Evolutionary conservation across 768 basidiomycete genomes (phyloP).

Genomic region (Boletellus ananiceps): DNA sequence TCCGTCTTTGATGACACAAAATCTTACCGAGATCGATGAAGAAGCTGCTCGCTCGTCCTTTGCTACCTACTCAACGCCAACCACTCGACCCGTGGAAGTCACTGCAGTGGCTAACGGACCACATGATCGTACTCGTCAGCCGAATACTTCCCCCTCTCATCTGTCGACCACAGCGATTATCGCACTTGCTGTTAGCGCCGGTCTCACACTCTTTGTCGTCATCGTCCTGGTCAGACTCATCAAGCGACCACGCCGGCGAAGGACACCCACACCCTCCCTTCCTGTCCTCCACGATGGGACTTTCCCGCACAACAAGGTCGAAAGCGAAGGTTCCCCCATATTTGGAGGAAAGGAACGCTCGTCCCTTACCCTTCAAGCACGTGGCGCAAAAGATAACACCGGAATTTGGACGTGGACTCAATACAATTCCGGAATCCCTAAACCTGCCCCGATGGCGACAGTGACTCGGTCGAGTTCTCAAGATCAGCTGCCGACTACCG

Average conservation of each 20-base stretch:
- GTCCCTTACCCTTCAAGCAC: constrained; percentile 28
- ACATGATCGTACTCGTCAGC: constrained; percentile 8
- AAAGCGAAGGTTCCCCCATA: constrained; percentile 59
- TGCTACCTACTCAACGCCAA: constrained; percentile 1
- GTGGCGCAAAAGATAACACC: constrained; percentile 37
- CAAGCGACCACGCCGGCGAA: constrained; percentile 45
- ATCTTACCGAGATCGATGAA: constrained; percentile 21
- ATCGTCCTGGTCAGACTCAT: constrained; percentile 46
- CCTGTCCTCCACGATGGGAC: constrained; percentile 62
- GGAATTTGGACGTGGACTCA: constrained; percentile 56
- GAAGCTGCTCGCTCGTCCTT: constrained; percentile 13
- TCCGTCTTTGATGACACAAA: constrained; percentile 24
- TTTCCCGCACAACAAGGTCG: constrained; percentile 42
- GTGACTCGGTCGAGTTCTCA: constrained; percentile 24
- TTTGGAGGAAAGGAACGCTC: constrained; percentile 74
- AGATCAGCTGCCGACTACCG: constrained; percentile 6
- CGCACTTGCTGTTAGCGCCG: constrained; percentile 49
- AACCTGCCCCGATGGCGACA: constrained; percentile 20
- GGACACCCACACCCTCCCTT: constrained; percentile 67
- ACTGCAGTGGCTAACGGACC: background rate
- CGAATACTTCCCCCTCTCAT: constrained; percentile 20
- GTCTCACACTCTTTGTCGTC: constrained; percentile 44
- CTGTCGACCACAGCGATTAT: constrained; percentile 48
- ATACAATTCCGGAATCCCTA: constrained; percentile 40
- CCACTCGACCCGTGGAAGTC: constrained; percentile 2